Evolutionary conservation across 495 filamentous ascomycete species (phyloP).

Genomic region (Lasiosphaeria hispida): DNA sequence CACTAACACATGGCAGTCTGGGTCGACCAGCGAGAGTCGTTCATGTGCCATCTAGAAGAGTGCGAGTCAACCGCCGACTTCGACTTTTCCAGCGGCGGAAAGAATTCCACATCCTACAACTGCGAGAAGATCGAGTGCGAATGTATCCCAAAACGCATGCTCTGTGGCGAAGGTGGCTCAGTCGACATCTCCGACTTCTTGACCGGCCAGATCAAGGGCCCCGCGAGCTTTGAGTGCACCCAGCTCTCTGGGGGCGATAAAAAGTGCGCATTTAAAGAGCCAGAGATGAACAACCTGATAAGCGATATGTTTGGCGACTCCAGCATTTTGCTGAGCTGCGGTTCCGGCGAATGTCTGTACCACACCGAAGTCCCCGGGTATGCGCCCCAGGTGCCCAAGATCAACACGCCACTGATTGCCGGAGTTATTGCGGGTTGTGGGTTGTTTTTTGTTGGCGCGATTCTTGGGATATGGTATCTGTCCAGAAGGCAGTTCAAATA

Average conservation of each 20-base stretch:
- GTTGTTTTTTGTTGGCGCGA: slow-evolving; percentile 81
- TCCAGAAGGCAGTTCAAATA: slow-evolving; percentile 69
- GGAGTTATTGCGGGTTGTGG: slow-evolving; percentile 85
- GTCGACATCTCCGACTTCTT: slow-evolving; percentile 92
- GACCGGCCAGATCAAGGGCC: slow-evolving; percentile 72
- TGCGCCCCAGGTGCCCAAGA: slow-evolving; percentile 81
- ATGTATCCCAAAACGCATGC: slow-evolving; percentile 87
- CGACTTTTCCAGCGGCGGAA: slow-evolving; percentile 47
- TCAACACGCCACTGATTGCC: slow-evolving; percentile 96
- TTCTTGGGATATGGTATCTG: slow-evolving; percentile 86
- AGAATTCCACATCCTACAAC: slow-evolving; percentile 78
- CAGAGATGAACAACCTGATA: slow-evolving; percentile 86
- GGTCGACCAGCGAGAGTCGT: slow-evolving; percentile 90
- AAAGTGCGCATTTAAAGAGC: slow-evolving; percentile 80
- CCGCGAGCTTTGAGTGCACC: slow-evolving; percentile 75
- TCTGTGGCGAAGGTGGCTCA: slow-evolving; percentile 87
- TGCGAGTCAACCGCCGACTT: slow-evolving; percentile 71
- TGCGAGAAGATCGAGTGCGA: slow-evolving; percentile 82
- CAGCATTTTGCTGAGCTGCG: slow-evolving; percentile 79
- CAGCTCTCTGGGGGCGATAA: slow-evolving; percentile 57
- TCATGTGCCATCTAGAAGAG: slow-evolving; percentile 85
- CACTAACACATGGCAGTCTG: slow-evolving; percentile 65
- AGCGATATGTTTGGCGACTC: slow-evolving; percentile 83
- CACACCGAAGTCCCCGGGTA: slow-evolving; percentile 91
- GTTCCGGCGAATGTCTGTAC: slow-evolving; percentile 88